Evolutionary conservation across 139 green algal genomes (phyloP).

Genomic region (Axilococcus clingmanii): DNA sequence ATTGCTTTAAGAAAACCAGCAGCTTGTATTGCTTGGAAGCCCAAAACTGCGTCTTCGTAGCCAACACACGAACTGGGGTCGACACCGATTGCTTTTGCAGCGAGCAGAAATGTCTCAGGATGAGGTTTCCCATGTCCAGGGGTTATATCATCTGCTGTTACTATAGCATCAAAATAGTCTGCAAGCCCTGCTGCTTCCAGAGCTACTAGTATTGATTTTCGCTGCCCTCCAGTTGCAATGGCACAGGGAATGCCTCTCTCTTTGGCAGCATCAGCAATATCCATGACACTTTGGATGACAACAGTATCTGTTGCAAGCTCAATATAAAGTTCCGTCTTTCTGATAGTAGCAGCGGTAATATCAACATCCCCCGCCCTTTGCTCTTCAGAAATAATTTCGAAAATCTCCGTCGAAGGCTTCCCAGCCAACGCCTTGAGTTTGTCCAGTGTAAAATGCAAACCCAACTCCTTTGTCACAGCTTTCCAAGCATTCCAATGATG

Average conservation of each 20-base stretch:
- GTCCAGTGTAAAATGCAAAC: background rate
- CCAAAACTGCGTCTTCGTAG: slow-evolving; percentile 29
- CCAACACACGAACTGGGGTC: slow-evolving; percentile 28
- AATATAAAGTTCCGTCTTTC: slow-evolving; percentile 2
- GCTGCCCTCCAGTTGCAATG: slow-evolving; percentile 27
- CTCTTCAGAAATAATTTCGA: slow-evolving; percentile 1
- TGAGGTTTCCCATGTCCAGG: slow-evolving; percentile 42
- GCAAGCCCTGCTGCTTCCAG: slow-evolving; percentile 20
- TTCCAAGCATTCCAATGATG: slow-evolving; percentile 18
- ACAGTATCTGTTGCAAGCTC: slow-evolving; percentile 1
- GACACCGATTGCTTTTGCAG: slow-evolving; percentile 27
- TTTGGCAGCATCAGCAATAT: slow-evolving; percentile 6
- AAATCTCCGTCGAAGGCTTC: slow-evolving; percentile 3
- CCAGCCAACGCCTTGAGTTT: slow-evolving; percentile 6
- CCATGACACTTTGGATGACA: slow-evolving; percentile 5
- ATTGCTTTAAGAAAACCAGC: slow-evolving; percentile 29
- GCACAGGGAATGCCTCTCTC: slow-evolving; percentile 27
- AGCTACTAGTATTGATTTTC: slow-evolving; percentile 19
- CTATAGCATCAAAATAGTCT: slow-evolving; percentile 19
- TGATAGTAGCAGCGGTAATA: background rate
- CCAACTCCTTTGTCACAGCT: background rate
- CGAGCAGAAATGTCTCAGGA: slow-evolving; percentile 35
- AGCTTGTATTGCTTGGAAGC: slow-evolving; percentile 25
- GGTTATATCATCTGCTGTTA: slow-evolving; percentile 22
- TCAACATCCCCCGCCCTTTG: slow-evolving; percentile 1